Evolutionary conservation across 2,329 filamentous ascomycete species (phyloP).

Genomic region (Calycina herbarum): DNA sequence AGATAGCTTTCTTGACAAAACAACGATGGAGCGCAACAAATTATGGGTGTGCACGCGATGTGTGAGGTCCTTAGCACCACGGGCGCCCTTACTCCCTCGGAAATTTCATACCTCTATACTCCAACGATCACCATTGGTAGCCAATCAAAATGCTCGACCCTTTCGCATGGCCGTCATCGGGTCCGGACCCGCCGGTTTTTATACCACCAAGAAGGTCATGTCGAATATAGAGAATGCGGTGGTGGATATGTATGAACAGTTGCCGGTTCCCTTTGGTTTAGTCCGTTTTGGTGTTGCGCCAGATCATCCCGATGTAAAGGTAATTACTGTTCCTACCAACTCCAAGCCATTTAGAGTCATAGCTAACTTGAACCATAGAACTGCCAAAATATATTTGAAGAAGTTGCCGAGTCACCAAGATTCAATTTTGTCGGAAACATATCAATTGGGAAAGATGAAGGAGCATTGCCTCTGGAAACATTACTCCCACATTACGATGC

Average conservation of each 20-base stretch:
- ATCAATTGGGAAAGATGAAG: constrained; percentile 62
- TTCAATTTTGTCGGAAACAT: constrained; percentile 94
- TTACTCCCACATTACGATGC: constrained; percentile 86
- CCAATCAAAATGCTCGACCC: constrained; percentile 43
- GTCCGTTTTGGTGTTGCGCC: constrained; percentile 96
- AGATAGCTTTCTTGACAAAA: constrained; percentile 20
- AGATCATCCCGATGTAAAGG: constrained; percentile 97
- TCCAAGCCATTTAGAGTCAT: not conserved
- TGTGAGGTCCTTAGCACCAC: constrained; percentile 20
- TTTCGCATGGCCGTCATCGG: constrained; percentile 86
- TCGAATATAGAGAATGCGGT: constrained; percentile 68
- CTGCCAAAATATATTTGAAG: constrained; percentile 89
- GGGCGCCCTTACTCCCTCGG: not conserved
- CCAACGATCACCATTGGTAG: constrained; percentile 22
- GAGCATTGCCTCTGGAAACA: constrained; percentile 62
- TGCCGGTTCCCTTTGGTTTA: constrained; percentile 90
- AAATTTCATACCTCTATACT: not conserved
- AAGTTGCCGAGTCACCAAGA: constrained; percentile 76
- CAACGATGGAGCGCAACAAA: constrained; percentile 29
- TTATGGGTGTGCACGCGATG: constrained; percentile 35
- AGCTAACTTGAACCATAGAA: constrained; percentile 58
- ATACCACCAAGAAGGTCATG: constrained; percentile 85
- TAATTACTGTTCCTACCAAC: constrained; percentile 38
- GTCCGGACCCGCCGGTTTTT: constrained; percentile 94
- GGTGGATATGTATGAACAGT: constrained; percentile 94